Base-by-base conservation (phyloP, 352 stramenopile species). In the Halophytophthora batemanensis region DNA sequence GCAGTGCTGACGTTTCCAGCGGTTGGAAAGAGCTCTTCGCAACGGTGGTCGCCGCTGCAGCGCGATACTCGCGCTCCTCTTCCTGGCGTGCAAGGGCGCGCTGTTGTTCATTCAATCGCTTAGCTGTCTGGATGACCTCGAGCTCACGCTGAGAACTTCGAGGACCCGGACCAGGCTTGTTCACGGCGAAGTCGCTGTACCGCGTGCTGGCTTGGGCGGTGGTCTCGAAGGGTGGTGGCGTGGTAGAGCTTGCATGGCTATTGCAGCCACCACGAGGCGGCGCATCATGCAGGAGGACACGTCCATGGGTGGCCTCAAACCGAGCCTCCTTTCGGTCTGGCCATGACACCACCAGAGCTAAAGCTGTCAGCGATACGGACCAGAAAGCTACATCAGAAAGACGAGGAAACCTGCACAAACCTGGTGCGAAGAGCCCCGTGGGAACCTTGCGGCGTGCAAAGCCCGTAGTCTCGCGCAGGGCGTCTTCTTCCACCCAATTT, bases 401-500 rank as follows among this genome's bases (percentile, higher is more conserved):
- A 1, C 15, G n/a, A 18, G 14, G 43, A 37, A 11, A 36, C 4
- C 3, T 39, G 17, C 23, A n/a, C 15, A 25, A 18, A 73, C 68
- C 68, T 64, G 72, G 54, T 14, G 70, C 59, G 11, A 55, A 69
- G 14, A 60, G 21, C 2, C 58, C 35, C 8, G 56, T 53, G 1
- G 81, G 81, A 1, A 90, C 66, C 40, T 76, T 73, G 31, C 77
- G 74, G 10, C 81, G 73, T 2, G 77, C 68, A 29, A 80, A 82
- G 3, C 81, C 83, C 7, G 83, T 94, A 31, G 46, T 53, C 3
- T 61, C 43, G 8, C 78, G 75, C 34, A 94, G 61, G 2, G 81
- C 83, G 18, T 89, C 70, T 49, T 94, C 83, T 31, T 94, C 81
- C 41, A 94, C 78, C 83, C 83, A 94, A 56, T 94, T 94, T 18